Conservation (phyloP, 2,329 filamentous ascomycete species). For the Aspergillus sojae region DNA sequence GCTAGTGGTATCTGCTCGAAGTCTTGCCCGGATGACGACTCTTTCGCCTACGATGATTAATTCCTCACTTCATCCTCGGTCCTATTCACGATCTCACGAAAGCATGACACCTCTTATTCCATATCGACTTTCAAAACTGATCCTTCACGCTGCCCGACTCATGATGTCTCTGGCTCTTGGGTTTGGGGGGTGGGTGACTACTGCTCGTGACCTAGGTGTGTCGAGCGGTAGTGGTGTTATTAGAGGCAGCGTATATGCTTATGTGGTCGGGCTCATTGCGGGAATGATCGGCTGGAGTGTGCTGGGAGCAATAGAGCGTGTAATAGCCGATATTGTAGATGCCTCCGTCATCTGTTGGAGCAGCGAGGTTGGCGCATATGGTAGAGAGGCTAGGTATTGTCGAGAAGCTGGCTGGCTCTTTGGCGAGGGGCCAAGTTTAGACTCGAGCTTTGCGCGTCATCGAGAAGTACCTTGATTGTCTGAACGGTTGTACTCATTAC, state of each 20-base stretch:
- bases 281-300: constrained; percentile 95
- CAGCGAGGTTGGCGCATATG: constrained; percentile 74
- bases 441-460: constrained; percentile 5
- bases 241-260: constrained; percentile 87
- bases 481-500: not conserved
- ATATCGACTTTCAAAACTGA: constrained; percentile 86
- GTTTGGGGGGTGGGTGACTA: constrained; percentile 95
- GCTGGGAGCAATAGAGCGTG: constrained; percentile 85
- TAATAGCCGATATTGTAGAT: constrained; percentile 83
- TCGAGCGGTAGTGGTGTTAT: constrained; percentile 50
- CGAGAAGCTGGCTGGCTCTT: constrained; percentile 89
- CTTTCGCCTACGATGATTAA: constrained; percentile 70
- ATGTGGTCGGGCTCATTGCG: constrained; percentile 88
- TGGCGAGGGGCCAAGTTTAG: constrained; percentile 56
- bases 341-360: constrained; percentile 92
- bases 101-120: constrained; percentile 66
- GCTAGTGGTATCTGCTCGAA: constrained; percentile 74
- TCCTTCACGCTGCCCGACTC: constrained; percentile 86
- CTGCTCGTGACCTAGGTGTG: constrained; percentile 75
- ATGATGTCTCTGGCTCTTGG: constrained; percentile 89
- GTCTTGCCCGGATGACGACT: constrained; percentile 79
- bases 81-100: constrained; percentile 45
- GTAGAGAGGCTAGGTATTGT: constrained; percentile 72
- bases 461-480: not conserved
- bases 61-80: constrained; percentile 59